Conservation (phyloP, 176 grass and related monocot genomes). For the Sorghum bicolor region DNA sequence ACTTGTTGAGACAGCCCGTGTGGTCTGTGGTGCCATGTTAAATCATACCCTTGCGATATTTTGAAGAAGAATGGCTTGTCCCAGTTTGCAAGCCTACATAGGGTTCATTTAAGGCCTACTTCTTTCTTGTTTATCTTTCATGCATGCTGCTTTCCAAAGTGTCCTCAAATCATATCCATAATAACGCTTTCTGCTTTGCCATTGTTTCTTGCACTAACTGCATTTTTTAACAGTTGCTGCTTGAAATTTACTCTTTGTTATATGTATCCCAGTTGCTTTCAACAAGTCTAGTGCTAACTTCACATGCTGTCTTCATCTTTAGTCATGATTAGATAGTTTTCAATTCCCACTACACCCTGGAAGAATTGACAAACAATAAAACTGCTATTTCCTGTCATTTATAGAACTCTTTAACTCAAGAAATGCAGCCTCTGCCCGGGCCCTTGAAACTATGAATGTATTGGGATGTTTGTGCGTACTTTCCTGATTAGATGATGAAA, state of each 20-base stretch:
- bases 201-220: neutral
- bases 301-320: neutral
- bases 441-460: neutral
- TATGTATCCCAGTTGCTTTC: neutral
- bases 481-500: neutral
- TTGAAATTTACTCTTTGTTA: neutral
- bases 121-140: neutral
- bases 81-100: neutral
- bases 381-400: neutral
- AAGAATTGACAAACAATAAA: neutral
- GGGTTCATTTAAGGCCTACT: neutral
- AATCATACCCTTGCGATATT: neutral
- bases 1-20: neutral
- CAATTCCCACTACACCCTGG: neutral
- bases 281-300: neutral
- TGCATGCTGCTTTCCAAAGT: neutral
- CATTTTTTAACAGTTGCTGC: neutral
- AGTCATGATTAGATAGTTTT: conserved; percentile 1
- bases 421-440: neutral
- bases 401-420: neutral
- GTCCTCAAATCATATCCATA: neutral
- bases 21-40: neutral
- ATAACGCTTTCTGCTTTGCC: neutral
- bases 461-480: neutral
- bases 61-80: neutral